Conservation (phyloP, 2,329 filamentous ascomycete species). For the Aaosphaeria arxii region DNA sequence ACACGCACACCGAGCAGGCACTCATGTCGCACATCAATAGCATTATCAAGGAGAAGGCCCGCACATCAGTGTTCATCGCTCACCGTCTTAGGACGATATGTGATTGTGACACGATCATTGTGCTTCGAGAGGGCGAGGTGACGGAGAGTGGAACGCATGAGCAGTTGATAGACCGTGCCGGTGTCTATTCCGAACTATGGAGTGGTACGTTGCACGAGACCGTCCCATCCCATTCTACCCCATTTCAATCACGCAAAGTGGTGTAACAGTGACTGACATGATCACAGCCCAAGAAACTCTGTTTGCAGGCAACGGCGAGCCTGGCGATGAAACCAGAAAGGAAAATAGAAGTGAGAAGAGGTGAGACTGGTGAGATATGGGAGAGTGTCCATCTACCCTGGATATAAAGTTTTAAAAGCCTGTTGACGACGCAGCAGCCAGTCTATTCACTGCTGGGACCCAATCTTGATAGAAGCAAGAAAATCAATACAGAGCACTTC, state of each 20-base stretch:
- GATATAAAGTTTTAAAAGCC: too few species aligned
- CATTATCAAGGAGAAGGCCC: slow-evolving; percentile 80
- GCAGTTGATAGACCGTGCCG: slow-evolving; percentile 72
- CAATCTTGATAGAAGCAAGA: too few species aligned
- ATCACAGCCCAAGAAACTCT: neutral
- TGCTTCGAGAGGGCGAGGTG: slow-evolving; percentile 79
- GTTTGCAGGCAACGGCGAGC: neutral
- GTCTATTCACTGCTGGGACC: too few species aligned
- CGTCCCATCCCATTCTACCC: too few species aligned
- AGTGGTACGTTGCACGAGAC: slow-evolving; percentile 45
- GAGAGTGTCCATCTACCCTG: too few species aligned
- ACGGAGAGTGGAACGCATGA: slow-evolving; percentile 86
- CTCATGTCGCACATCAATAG: slow-evolving; percentile 90
- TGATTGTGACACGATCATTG: slow-evolving; percentile 88
- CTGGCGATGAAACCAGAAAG: too few species aligned
- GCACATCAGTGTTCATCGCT: slow-evolving; percentile 93
- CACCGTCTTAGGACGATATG: slow-evolving; percentile 91
- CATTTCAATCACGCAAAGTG: too few species aligned
- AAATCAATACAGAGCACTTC: too few species aligned
- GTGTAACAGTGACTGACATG: too few species aligned
- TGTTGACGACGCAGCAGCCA: too few species aligned
- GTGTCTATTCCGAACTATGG: slow-evolving; percentile 88
- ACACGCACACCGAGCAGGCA: slow-evolving; percentile 90
- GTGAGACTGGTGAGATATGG: too few species aligned
- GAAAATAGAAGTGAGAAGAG: too few species aligned